Conservation (phyloP, 176 grass and related monocot genomes). For the Raddia distichophylla region DNA sequence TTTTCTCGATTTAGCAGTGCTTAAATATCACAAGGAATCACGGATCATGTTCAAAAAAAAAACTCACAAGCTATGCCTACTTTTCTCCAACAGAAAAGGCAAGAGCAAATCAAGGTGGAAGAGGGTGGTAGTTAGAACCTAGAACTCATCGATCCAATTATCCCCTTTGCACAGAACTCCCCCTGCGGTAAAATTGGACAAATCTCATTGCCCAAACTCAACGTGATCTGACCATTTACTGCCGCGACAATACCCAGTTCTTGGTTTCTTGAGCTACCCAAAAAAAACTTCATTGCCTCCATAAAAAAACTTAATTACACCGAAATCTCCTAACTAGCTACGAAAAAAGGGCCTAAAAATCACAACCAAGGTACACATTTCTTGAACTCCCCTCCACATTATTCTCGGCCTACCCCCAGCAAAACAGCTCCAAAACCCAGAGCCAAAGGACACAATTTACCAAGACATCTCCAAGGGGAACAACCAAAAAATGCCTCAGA, state of each 20-base stretch:
- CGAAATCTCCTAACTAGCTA: neutral
- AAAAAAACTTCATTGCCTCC: too few relatives aligned
- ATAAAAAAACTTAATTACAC: neutral
- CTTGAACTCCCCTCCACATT: neutral
- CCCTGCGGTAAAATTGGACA: neutral
- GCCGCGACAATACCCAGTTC: neutral
- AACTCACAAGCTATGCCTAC: conserved; percentile 32
- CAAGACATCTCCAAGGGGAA: neutral
- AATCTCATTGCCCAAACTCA: conserved; percentile 10
- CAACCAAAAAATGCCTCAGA: neutral
- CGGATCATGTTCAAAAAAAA: conserved; percentile 10
- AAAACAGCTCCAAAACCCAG: neutral
- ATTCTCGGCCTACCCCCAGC: neutral
- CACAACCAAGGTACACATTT: neutral
- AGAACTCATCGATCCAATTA: neutral
- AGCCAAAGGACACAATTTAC: neutral
- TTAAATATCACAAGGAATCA: conserved; percentile 9
- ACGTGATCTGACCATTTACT: neutral
- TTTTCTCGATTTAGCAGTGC: conserved; percentile 3
- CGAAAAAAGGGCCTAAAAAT: neutral
- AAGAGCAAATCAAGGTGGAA: conserved; percentile 4
- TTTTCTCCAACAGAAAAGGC: conserved; percentile 16
- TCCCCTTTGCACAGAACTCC: neutral
- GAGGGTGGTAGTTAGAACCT: neutral
- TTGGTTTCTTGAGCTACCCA: neutral